Evolutionary conservation across 2,329 filamentous ascomycete genomes (phyloP).

Genomic region (Botrytis elliptica): DNA sequence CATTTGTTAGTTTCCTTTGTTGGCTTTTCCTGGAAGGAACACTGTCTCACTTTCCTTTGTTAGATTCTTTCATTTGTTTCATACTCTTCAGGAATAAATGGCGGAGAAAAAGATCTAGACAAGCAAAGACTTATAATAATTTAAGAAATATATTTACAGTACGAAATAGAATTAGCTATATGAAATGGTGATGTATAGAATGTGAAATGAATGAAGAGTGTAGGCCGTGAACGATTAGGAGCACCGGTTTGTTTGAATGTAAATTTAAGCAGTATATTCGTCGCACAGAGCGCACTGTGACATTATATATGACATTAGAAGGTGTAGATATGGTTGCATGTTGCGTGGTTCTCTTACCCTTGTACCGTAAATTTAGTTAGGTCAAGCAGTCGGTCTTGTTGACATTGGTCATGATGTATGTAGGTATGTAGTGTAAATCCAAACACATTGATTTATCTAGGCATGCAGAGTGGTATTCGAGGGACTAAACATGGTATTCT

Average conservation of each 20-base stretch:
- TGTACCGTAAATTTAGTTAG: no score
- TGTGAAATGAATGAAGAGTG: neutral
- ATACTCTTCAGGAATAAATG: neutral
- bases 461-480: neutral
- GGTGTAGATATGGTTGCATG: neutral
- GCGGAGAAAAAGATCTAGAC: neutral
- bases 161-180: neutral
- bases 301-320: neutral
- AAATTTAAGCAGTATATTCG: neutral
- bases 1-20: neutral
- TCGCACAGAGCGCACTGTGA: neutral
- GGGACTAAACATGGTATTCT: conserved; percentile 17
- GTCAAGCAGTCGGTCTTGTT: neutral
- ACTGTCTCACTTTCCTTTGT: neutral
- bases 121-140: neutral
- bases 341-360: neutral
- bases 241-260: neutral
- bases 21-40: neutral
- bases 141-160: neutral
- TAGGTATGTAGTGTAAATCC: neutral
- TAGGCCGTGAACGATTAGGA: neutral
- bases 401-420: neutral
- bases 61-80: neutral
- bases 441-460: neutral
- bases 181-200: neutral